Evolutionary conservation across 495 filamentous ascomycete genomes (phyloP).

Genomic region (Platismatia glauca): DNA sequence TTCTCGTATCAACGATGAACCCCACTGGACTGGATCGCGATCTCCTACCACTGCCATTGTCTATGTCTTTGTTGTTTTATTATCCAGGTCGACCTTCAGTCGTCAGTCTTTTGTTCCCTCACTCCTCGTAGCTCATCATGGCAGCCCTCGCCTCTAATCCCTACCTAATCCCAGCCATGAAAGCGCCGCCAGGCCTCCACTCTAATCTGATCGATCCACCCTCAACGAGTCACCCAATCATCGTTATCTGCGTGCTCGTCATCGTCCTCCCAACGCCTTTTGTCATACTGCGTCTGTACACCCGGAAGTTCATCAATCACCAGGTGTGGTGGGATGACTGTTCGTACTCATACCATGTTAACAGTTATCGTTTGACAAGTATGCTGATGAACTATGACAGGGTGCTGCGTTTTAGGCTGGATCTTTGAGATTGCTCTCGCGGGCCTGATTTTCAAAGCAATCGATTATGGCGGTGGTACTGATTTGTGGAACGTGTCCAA

Average conservation of each 20-base stretch:
- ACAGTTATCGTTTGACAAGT: background rate
- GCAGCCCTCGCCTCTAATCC: background rate
- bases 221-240: conserved; percentile 9
- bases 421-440: conserved; percentile 17
- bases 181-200: conserved; percentile 13
- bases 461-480: conserved; percentile 20
- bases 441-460: conserved; percentile 16
- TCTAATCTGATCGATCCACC: conserved; percentile 19
- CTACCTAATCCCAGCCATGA: conserved; percentile 9
- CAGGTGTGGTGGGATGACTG: conserved; percentile 26
- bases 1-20: too few species aligned
- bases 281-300: conserved; percentile 19
- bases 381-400: conserved; percentile 12
- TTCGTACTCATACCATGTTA: background rate
- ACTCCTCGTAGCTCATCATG: background rate
- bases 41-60: background rate
- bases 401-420: conserved; percentile 20
- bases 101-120: too few species aligned
- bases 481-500: conserved; percentile 26
- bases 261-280: conserved; percentile 16
- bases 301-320: conserved; percentile 12
- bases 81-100: background rate
- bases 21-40: background rate
- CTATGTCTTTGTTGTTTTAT: background rate
- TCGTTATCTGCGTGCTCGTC: conserved; percentile 10